These are phyloP conservation scores for Zygotorulaspora florentina DNA, from an alignment of 805 yeast species.

Conservation along the genomic window DNA sequence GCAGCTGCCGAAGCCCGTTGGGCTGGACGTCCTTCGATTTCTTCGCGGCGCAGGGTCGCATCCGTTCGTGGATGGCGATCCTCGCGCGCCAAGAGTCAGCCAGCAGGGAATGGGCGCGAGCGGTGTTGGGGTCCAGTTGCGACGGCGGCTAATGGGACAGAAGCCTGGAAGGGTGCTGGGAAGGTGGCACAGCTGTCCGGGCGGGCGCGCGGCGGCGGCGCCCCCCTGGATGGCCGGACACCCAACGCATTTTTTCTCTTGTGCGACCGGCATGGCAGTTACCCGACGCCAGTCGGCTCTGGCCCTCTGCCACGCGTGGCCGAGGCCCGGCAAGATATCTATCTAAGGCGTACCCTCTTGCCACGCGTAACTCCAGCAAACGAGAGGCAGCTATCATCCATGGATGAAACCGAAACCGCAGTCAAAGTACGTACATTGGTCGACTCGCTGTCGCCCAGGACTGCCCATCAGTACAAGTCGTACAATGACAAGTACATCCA, in stretches of 20 bases:
- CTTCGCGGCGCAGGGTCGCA: not conserved
- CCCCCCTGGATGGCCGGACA: too few species aligned
- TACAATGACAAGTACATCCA: constrained; percentile 27
- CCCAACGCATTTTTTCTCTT: too few species aligned
- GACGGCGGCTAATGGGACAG: not conserved
- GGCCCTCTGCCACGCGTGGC: too few species aligned
- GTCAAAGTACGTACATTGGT: constrained; percentile 18
- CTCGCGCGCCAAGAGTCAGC: not conserved
- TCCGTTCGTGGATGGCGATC: not conserved
- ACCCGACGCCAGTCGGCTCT: too few species aligned
- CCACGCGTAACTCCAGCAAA: not conserved
- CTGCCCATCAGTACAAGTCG: constrained; percentile 29
- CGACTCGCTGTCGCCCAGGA: constrained; percentile 25
- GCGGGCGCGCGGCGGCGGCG: too few species aligned
- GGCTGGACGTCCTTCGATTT: not conserved
- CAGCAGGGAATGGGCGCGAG: not conserved
- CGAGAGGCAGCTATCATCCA: not conserved
- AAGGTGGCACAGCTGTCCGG: not conserved
- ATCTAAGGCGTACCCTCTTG: not conserved
- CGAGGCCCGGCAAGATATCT: too few species aligned
- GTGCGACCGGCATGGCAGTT: too few species aligned
- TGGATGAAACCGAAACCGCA: constrained; percentile 7
- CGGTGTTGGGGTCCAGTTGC: not conserved
- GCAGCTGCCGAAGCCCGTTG: not conserved
- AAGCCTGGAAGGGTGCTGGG: not conserved